Percentiles rank a stretch among this genome's conserved stretches.
Conservation (phyloP, 2,329 filamentous ascomycete genomes). For the Septoria linicola region DNA sequence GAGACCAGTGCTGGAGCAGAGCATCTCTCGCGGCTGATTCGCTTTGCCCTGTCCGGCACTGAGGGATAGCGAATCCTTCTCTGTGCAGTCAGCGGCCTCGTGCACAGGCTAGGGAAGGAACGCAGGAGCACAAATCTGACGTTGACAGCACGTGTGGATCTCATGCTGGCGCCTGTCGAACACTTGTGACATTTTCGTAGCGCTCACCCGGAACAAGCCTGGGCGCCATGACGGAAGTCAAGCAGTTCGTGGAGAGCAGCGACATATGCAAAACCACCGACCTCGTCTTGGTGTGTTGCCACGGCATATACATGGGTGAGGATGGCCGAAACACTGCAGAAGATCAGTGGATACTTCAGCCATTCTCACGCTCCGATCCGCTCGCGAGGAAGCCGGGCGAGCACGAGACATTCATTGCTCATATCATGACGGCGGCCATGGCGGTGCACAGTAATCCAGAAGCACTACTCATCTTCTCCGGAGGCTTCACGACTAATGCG, state of each 20-base stretch:
- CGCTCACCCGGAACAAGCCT: not conserved
- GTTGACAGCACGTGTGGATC: too few species aligned
- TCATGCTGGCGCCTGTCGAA: too few species aligned
- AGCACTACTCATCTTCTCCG: constrained; percentile 68
- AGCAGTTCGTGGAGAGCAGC: constrained; percentile 22
- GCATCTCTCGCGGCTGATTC: not conserved
- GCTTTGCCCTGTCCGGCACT: not conserved
- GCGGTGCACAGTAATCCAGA: constrained; percentile 47
- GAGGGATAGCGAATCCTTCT: not conserved
- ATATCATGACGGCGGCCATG: constrained; percentile 65
- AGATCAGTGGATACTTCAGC: constrained; percentile 64
- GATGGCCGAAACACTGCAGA: constrained; percentile 33
- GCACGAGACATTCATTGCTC: constrained; percentile 74
- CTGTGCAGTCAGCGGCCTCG: not conserved
- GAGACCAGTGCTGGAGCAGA: not conserved
- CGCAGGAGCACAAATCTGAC: not conserved
- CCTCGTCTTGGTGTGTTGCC: constrained; percentile 79
- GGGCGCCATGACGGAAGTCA: constrained; percentile 27
- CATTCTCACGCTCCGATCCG: constrained; percentile 60
- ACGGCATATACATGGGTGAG: constrained; percentile 69
- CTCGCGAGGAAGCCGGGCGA: constrained; percentile 58
- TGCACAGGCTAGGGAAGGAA: not conserved
- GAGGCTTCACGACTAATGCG: constrained; percentile 51
- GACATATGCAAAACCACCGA: constrained; percentile 39
- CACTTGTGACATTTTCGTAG: too few species aligned